phyloP scores from a whole-genome alignment of 345 rosid species.

The Syzygium grande region DNA sequence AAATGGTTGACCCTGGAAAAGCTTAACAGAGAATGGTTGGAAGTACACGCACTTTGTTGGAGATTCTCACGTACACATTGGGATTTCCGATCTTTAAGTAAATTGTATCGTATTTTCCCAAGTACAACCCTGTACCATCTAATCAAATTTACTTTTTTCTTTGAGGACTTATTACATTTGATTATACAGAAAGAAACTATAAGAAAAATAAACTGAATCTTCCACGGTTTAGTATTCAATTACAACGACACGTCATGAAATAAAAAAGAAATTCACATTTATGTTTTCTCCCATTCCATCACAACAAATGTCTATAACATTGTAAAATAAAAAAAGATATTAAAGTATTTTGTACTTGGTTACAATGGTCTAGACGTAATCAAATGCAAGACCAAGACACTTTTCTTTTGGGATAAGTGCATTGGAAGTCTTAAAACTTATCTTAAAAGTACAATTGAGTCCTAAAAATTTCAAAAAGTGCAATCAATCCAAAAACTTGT shows the following conservation, averaged over 20 bases:
- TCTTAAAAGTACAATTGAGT: no score
- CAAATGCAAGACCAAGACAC: background rate
- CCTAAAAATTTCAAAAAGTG: no score
- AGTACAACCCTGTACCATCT: background rate
- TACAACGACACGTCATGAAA: background rate
- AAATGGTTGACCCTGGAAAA: rapidly evolving
- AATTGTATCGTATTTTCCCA: background rate
- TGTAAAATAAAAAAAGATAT: background rate
- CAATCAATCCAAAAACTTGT: no score
- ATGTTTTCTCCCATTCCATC: background rate
- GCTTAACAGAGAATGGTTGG: background rate
- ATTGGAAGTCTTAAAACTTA: no score
- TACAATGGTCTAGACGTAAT: background rate
- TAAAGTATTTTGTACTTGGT: background rate
- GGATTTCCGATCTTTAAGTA: background rate
- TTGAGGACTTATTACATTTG: background rate
- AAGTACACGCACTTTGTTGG: background rate
- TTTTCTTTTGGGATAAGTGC: background rate
- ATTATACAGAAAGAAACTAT: background rate
- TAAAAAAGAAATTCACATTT: background rate
- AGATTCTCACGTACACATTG: background rate
- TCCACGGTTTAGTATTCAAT: background rate
- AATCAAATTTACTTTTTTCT: background rate
- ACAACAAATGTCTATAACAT: background rate
- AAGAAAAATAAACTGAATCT: background rate